These are phyloP conservation scores for Alternaria alternata DNA, from an alignment of 2,329 filamentous ascomycete genomes.

Conservation along the genomic window DNA sequence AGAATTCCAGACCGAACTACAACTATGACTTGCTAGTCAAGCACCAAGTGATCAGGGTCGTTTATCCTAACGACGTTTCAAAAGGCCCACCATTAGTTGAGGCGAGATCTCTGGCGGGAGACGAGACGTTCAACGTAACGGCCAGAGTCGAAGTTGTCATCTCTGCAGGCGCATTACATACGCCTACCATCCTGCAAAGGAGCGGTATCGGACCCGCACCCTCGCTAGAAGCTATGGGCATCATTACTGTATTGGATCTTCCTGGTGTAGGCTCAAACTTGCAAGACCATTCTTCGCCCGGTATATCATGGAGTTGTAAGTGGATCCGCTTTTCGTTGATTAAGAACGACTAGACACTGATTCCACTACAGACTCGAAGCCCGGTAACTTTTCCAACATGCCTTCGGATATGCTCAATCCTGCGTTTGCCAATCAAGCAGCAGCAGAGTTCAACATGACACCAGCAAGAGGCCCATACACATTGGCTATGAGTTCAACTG, in stretches of 20 bases:
- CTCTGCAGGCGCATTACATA: constrained; percentile 59
- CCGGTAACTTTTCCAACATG: constrained; percentile 11
- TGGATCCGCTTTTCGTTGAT: neutral
- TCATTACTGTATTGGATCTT: constrained; percentile 60
- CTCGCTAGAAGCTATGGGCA: constrained; percentile 58
- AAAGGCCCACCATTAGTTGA: constrained; percentile 33
- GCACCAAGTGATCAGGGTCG: constrained; percentile 10
- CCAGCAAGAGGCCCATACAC: constrained; percentile 18
- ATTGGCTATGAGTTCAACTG: constrained; percentile 10
- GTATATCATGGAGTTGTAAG: constrained; percentile 8
- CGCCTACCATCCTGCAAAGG: constrained; percentile 65
- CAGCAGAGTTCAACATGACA: constrained; percentile 7
- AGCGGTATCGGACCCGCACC: constrained; percentile 64
- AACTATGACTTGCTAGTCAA: constrained; percentile 20
- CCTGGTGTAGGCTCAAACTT: constrained; percentile 70
- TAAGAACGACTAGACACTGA: neutral
- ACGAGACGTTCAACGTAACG: neutral
- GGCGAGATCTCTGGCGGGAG: constrained; percentile 27
- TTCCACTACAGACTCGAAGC: constrained; percentile 3
- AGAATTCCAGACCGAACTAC: neutral
- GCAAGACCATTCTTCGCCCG: constrained; percentile 59
- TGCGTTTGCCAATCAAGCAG: constrained; percentile 5
- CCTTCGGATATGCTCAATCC: constrained; percentile 13
- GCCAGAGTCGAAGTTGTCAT: constrained; percentile 35
- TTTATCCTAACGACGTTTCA: constrained; percentile 3